Evolutionary conservation across 768 basidiomycete species (phyloP).

Genomic region (Pleurotus pulmonarius): DNA sequence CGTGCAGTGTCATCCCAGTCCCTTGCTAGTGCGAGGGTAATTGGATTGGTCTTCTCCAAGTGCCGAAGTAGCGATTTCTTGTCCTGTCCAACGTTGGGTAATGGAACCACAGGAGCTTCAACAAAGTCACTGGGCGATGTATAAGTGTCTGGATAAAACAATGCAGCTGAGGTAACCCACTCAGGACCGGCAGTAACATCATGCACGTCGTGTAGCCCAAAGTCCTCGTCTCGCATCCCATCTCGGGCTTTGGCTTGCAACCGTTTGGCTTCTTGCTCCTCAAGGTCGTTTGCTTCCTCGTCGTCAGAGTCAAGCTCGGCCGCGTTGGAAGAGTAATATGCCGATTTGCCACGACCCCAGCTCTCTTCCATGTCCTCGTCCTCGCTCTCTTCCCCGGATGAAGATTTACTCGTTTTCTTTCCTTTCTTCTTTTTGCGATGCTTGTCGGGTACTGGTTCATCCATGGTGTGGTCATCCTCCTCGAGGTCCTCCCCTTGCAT

Average conservation of each 20-base stretch:
- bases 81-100: constrained; percentile 40
- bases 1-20: constrained; percentile 77
- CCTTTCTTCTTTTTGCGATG: constrained; percentile 16
- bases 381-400: constrained; percentile 22
- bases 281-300: constrained; percentile 84
- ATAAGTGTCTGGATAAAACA: background rate
- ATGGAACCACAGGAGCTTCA: constrained; percentile 33
- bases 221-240: constrained; percentile 73
- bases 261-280: constrained; percentile 82
- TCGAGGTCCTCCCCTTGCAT: constrained; percentile 30
- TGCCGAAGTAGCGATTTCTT: constrained; percentile 57
- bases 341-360: constrained; percentile 79
- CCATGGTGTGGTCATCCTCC: constrained; percentile 25
- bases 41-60: constrained; percentile 73
- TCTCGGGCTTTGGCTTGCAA: constrained; percentile 75
- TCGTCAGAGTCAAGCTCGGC: constrained; percentile 78
- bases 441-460: constrained; percentile 17
- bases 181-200: constrained; percentile 30
- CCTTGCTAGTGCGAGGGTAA: constrained; percentile 73
- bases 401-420: constrained; percentile 17
- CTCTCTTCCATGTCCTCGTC: constrained; percentile 47
- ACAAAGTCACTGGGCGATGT: constrained; percentile 27
- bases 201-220: constrained; percentile 67
- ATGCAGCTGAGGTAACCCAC: constrained; percentile 22
- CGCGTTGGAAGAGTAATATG: constrained; percentile 87